These are phyloP conservation scores for Aspergillus avenaceus DNA, from an alignment of 495 filamentous ascomycete species.

Conservation along the genomic window DNA sequence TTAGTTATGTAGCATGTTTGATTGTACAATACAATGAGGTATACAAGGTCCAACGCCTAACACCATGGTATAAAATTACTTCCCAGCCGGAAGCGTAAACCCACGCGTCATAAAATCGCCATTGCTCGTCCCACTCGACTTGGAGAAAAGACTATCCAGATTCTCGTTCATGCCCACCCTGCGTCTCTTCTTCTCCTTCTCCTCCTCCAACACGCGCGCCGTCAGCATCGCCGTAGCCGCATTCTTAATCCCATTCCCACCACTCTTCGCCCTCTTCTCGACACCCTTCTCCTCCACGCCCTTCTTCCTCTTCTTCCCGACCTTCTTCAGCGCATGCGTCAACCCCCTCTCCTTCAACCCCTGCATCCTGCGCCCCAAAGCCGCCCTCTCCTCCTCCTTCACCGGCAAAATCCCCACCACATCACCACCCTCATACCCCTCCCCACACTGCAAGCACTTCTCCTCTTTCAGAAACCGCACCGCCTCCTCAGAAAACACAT, in stretches of 20 bases:
- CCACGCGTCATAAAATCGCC: constrained; percentile 78
- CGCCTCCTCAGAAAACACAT: constrained; percentile 84
- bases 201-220: constrained; percentile 78
- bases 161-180: constrained; percentile 61
- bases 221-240: constrained; percentile 79
- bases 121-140: constrained; percentile 46
- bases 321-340: constrained; percentile 87
- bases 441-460: constrained; percentile 66
- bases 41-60: constrained; percentile 1
- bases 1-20: constrained; percentile 19
- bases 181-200: constrained; percentile 75
- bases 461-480: constrained; percentile 71
- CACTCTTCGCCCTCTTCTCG: constrained; percentile 12
- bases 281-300: constrained; percentile 7
- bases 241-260: constrained; percentile 70
- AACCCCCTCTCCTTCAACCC: constrained; percentile 66
- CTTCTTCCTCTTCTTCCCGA: constrained; percentile 69
- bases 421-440: constrained; percentile 69
- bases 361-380: constrained; percentile 59
- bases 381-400: constrained; percentile 60
- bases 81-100: constrained; percentile 54
- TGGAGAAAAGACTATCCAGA: constrained; percentile 65
- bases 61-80: constrained; percentile 22
- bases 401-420: constrained; percentile 78
- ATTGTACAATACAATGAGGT: neutral